These are phyloP conservation scores for Phytopythium mirpurense DNA, from an alignment of 352 stramenopile species.

Conservation along the genomic window DNA sequence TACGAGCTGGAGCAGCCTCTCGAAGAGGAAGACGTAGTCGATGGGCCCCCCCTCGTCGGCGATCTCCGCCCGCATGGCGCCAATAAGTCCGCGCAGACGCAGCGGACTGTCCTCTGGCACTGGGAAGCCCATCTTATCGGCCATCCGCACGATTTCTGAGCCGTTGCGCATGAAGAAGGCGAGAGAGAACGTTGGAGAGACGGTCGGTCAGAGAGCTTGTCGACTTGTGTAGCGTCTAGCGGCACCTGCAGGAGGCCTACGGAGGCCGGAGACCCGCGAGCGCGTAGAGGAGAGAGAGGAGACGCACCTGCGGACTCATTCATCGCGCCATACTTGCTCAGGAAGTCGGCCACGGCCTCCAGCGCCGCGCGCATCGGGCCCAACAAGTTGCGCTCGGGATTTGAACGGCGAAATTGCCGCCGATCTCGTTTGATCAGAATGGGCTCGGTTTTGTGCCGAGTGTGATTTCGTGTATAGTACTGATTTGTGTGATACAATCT, in stretches of 20 bases:
- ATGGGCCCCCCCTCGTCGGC: conserved; percentile 13
- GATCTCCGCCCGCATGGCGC: conserved; percentile 45
- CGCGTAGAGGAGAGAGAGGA: conserved; percentile 1
- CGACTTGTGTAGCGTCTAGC: background rate
- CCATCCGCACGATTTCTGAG: conserved; percentile 31
- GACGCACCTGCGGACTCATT: conserved; percentile 32
- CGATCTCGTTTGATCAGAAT: too few relatives aligned
- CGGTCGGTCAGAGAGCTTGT: too few relatives aligned
- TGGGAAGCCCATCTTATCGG: conserved; percentile 37
- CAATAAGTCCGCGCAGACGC: conserved; percentile 45
- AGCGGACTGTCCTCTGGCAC: conserved; percentile 41
- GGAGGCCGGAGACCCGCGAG: background rate
- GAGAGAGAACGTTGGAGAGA: too few relatives aligned
- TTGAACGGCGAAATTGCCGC: too few relatives aligned
- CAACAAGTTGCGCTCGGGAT: background rate
- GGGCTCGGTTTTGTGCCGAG: too few relatives aligned
- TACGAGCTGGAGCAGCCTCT: conserved; percentile 56
- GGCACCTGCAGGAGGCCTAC: background rate
- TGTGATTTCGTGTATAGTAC: too few relatives aligned
- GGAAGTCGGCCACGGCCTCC: conserved; percentile 48
- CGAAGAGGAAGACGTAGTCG: conserved; percentile 63
- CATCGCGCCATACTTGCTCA: conserved; percentile 38
- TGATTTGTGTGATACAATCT: too few relatives aligned
- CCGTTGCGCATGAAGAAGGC: background rate
- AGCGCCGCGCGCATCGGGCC: conserved; percentile 31